Conservation (phyloP, 2,329 filamentous ascomycete genomes). For the Aspergillus felis region DNA sequence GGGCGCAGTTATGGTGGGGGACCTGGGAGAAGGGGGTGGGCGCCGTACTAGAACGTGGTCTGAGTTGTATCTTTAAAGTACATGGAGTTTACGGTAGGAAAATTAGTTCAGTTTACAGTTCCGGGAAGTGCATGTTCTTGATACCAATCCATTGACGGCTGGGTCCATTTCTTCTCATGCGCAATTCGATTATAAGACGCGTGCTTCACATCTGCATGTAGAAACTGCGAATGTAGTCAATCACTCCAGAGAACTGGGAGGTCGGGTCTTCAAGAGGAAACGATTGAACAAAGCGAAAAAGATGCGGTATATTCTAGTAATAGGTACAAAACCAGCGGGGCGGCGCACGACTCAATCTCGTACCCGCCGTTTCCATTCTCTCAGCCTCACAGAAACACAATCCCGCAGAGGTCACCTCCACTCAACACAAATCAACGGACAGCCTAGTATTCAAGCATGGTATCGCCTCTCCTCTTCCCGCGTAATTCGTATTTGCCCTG, state of each 20-base stretch:
- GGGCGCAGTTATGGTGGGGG: constrained; percentile 33
- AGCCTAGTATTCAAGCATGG: constrained; percentile 70
- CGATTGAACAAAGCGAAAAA: constrained; percentile 12
- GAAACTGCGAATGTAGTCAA: not conserved
- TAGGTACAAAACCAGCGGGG: constrained; percentile 31
- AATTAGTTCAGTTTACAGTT: not conserved
- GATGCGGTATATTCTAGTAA: constrained; percentile 32
- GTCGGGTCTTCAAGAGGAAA: not conserved
- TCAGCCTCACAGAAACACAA: not conserved
- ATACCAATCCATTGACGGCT: not conserved
- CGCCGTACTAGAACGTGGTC: constrained; percentile 26
- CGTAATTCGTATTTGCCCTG: constrained; percentile 84
- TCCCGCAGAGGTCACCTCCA: not conserved
- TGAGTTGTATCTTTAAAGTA: not conserved
- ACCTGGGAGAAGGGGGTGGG: constrained; percentile 38
- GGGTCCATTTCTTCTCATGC: too few relatives aligned
- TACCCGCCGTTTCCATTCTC: not conserved
- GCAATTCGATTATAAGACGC: too few relatives aligned
- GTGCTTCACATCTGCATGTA: too few relatives aligned
- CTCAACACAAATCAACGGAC: not conserved
- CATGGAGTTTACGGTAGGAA: not conserved
- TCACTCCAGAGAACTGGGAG: not conserved
- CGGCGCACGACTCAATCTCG: constrained; percentile 1
- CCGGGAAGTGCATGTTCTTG: not conserved
- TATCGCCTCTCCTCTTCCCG: constrained; percentile 83